Conservation (phyloP, 1,284 basidiomycete genomes). For the Ceratobasidium theobromae region DNA sequence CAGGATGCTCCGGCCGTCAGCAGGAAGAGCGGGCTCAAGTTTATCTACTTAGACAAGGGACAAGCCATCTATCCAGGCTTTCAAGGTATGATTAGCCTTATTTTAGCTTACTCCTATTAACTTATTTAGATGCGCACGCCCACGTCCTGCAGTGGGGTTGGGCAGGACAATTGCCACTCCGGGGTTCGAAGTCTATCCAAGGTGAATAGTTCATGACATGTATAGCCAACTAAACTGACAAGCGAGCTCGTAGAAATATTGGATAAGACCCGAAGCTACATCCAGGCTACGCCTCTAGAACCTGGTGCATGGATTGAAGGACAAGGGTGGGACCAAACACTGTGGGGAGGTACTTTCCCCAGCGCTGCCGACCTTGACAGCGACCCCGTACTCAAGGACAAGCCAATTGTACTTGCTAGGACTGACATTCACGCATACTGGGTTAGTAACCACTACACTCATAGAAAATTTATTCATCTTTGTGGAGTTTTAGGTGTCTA, state of each 20-base stretch:
- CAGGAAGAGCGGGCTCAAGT: slow-evolving; percentile 43
- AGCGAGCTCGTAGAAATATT: not conserved
- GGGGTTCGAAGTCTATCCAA: slow-evolving; percentile 58
- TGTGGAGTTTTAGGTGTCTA: slow-evolving; percentile 21
- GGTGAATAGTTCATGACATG: slow-evolving; percentile 46
- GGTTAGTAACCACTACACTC: slow-evolving; percentile 48
- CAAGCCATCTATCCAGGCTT: slow-evolving; percentile 69
- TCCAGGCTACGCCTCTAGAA: slow-evolving; percentile 1
- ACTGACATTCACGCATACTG: slow-evolving; percentile 85
- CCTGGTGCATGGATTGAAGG: slow-evolving; percentile 70
- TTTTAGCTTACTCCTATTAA: not conserved
- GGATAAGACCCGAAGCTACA: not conserved
- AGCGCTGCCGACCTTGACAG: slow-evolving; percentile 68
- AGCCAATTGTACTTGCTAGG: slow-evolving; percentile 68
- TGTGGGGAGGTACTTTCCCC: slow-evolving; percentile 65
- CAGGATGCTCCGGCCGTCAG: slow-evolving; percentile 35
- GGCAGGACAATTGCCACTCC: slow-evolving; percentile 64
- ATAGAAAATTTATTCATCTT: not conserved
- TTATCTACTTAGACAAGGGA: slow-evolving; percentile 49
- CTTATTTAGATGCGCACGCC: slow-evolving; percentile 70
- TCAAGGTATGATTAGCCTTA: slow-evolving; percentile 50
- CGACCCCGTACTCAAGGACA: slow-evolving; percentile 63
- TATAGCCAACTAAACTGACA: not conserved
- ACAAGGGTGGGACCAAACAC: slow-evolving; percentile 91
- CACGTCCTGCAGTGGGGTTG: slow-evolving; percentile 72